A percentile compares a stretch with the other conserved stretches of the same genome.
Evolutionary conservation across 495 filamentous ascomycete species (phyloP).

Genomic region (Penicillium samsonianum): DNA sequence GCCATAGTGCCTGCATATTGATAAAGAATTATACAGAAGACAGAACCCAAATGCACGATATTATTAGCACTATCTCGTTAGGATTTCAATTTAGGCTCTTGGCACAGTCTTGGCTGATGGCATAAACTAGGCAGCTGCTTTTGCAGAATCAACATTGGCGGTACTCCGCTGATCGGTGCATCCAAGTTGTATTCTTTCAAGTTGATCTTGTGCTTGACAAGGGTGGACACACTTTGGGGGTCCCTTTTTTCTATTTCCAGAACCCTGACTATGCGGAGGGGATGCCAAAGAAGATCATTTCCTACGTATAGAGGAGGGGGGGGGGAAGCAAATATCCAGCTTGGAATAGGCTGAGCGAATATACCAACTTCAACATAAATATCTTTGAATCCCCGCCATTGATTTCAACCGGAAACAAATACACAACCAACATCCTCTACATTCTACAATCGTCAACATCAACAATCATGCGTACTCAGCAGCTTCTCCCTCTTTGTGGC

Average conservation of each 20-base stretch:
- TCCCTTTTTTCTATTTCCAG: background rate
- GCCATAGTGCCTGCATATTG: constrained; percentile 1
- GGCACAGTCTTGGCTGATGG: constrained; percentile 20
- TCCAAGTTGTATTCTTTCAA: background rate
- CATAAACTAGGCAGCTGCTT: constrained; percentile 26
- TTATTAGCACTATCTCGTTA: constrained; percentile 6
- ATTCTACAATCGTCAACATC: constrained; percentile 5
- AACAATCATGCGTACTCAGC: constrained; percentile 30
- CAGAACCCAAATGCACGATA: constrained; percentile 3
- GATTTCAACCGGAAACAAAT: constrained; percentile 1
- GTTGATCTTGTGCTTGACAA: constrained; percentile 6
- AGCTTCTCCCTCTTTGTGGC: constrained; percentile 31
- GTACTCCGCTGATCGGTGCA: constrained; percentile 12
- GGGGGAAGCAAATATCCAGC: background rate
- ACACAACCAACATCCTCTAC: background rate
- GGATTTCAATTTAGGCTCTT: background rate
- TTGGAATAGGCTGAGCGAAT: constrained; percentile 3
- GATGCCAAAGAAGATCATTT: constrained; percentile 1
- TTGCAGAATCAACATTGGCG: constrained; percentile 20
- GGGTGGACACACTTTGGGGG: background rate
- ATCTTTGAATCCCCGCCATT: background rate
- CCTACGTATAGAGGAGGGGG: background rate
- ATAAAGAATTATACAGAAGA: background rate
- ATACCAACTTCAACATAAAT: constrained; percentile 16
- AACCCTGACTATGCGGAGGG: background rate